Percentiles rank a stretch among this genome's conserved stretches.
These are phyloP conservation scores for Tricholoma sp. DNA, from an alignment of 768 basidiomycete genomes.

Conservation along the genomic window DNA sequence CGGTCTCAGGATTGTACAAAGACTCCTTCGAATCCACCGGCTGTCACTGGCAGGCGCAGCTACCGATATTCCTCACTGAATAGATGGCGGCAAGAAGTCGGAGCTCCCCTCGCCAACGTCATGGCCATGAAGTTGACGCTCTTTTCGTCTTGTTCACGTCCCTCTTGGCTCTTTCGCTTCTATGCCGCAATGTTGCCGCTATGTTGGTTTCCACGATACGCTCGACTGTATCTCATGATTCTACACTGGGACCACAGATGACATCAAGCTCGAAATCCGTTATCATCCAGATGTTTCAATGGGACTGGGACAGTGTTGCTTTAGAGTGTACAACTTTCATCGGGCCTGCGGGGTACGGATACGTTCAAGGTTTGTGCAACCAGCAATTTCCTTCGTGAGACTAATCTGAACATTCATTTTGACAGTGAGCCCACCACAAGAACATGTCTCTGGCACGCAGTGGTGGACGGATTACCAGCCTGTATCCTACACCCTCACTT, in stretches of 20 bases:
- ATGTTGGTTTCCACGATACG: too few relatives aligned
- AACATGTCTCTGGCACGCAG: constrained; percentile 51
- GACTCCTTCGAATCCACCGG: too few relatives aligned
- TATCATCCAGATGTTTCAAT: constrained; percentile 70
- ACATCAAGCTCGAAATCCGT: constrained; percentile 31
- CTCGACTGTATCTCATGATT: too few relatives aligned
- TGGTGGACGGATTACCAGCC: constrained; percentile 80
- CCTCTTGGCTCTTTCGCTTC: too few relatives aligned
- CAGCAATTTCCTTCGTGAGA: not conserved
- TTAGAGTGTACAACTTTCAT: constrained; percentile 61
- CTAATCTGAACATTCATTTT: not conserved
- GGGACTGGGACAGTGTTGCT: constrained; percentile 58
- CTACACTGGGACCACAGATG: not conserved
- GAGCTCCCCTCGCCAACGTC: too few relatives aligned
- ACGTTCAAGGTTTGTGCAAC: constrained; percentile 53
- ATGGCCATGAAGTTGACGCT: too few relatives aligned
- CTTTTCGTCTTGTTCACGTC: too few relatives aligned
- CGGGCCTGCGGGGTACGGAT: constrained; percentile 65
- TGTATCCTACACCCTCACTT: constrained; percentile 60
- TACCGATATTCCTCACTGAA: too few relatives aligned
- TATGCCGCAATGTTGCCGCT: too few relatives aligned
- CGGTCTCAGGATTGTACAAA: too few relatives aligned
- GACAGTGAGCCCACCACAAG: constrained; percentile 46
- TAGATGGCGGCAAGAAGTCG: too few relatives aligned
- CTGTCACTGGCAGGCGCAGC: too few relatives aligned